Base-by-base conservation (phyloP, 106 monocot genomes). In the Dendrobium chrysotoxum region DNA sequence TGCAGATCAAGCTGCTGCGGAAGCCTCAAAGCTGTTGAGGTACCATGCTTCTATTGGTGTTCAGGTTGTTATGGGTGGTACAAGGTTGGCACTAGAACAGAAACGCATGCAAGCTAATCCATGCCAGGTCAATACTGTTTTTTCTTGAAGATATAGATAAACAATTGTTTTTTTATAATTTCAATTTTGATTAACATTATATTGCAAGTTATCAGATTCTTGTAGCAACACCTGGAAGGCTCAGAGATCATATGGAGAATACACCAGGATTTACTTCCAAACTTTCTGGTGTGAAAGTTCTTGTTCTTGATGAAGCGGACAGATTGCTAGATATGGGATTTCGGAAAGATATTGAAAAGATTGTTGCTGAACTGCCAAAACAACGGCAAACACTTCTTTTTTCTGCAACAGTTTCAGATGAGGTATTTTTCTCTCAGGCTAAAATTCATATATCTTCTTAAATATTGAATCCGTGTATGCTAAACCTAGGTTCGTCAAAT, bases 211-310 rank as follows among this genome's bases (percentile, higher is more conserved):
- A 65, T 13, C 84, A 99, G 99, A 88, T 99, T 78, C 90, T 99
- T 80, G 99, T 99, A 31, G 99, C 91, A 17, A 99, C 99, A 25
- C 99, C 99, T 47, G 99, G 99, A 80, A 95, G 99, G 78, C 91
- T 99, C 46, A 88, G 82, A 83, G 99, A 99, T 87, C 99, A 99
- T 81, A 89, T 93, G 44, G 99, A 95, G 79, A 99, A 99, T 77
- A 99, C 99, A 67, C 86, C 98, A 25, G 93, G 93, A 80, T 93
- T 93, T 86, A 87, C 89, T 74, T 82, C 87, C 30, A 79, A 89
- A 42, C 74, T 93, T 64, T 86, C 83, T 82, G 93, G 93, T 54
- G 89, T 93, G 65, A 91, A 93, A 80, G 88, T 91, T 40, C 91
- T 93, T 83, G 91, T 93, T 75, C 93, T 93, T 83, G 93, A 93